Conservation (phyloP, 2,329 filamentous ascomycete species). For the Fusarium sp. region DNA sequence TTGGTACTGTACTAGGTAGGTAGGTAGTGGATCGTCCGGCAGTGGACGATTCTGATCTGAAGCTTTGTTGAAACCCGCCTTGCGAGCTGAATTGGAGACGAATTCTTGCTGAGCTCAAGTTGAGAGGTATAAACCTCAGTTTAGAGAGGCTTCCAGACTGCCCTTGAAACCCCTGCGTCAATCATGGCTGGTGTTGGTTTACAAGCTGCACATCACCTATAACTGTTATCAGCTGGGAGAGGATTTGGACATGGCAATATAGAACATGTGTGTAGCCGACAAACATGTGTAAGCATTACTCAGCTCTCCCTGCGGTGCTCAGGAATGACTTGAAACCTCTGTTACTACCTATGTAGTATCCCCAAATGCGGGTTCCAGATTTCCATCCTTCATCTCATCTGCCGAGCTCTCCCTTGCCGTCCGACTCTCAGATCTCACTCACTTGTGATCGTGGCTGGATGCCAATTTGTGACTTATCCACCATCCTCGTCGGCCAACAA, state of each 20-base stretch:
- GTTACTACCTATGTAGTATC: no score
- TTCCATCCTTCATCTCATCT: not conserved
- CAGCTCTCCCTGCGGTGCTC: not conserved
- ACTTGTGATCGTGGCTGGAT: not conserved
- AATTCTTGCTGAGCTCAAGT: not conserved
- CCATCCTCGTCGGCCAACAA: slow-evolving; percentile 4
- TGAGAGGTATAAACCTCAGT: not conserved
- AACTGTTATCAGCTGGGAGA: slow-evolving; percentile 11
- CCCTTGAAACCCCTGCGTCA: not conserved
- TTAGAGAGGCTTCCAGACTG: not conserved
- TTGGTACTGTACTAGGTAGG: not conserved
- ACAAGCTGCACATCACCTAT: slow-evolving; percentile 25
- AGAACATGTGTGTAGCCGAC: not conserved
- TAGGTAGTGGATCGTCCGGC: slow-evolving; percentile 24
- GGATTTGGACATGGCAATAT: not conserved
- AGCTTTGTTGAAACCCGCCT: not conserved
- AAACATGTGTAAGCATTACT: not conserved
- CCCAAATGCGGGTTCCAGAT: slow-evolving; percentile 1
- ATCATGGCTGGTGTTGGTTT: slow-evolving; percentile 6
- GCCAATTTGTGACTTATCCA: not conserved
- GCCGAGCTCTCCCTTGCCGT: slow-evolving; percentile 10
- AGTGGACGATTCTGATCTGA: not conserved
- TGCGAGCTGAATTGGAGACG: not conserved
- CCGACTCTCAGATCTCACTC: slow-evolving; percentile 1
- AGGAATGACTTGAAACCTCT: not conserved